These are phyloP conservation scores for Citrus medica DNA, from an alignment of 345 rosid species.

Conservation along the genomic window DNA sequence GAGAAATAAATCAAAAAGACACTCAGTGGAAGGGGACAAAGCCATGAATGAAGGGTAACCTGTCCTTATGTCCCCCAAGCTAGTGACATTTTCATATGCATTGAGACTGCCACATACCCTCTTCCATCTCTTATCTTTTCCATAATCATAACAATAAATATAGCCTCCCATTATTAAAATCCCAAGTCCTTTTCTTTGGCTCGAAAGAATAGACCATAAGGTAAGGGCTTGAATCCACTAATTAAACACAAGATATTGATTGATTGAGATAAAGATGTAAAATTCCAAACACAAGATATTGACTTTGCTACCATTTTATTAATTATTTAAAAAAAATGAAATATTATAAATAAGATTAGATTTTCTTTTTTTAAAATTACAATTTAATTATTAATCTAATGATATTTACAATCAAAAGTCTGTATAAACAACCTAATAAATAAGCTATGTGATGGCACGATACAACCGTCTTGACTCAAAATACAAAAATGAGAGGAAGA, in stretches of 20 bases:
- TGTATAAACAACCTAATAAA: too few relatives aligned
- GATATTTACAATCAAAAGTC: too few relatives aligned
- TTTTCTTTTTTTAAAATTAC: too few relatives aligned
- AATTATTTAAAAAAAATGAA: not conserved
- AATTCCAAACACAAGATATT: not conserved
- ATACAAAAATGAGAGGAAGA: too few relatives aligned
- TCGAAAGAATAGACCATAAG: too few relatives aligned
- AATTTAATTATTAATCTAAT: too few relatives aligned
- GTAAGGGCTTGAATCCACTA: too few relatives aligned
- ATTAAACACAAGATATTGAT: not conserved
- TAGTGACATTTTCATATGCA: conserved; percentile 13
- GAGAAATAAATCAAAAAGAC: not conserved
- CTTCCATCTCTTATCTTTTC: not conserved
- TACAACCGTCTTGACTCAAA: too few relatives aligned
- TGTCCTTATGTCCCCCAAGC: conserved; percentile 28
- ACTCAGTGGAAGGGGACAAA: conserved; percentile 23
- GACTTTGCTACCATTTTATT: not conserved
- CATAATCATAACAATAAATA: not conserved
- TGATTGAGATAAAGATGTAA: not conserved
- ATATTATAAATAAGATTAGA: too few relatives aligned
- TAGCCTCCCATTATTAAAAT: not conserved
- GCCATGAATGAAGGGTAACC: conserved; percentile 27
- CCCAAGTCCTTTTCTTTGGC: not conserved
- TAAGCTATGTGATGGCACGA: too few relatives aligned
- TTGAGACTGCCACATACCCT: not conserved